Base-by-base conservation (phyloP, 257 asterid genomes). In the Echites panduratus region DNA sequence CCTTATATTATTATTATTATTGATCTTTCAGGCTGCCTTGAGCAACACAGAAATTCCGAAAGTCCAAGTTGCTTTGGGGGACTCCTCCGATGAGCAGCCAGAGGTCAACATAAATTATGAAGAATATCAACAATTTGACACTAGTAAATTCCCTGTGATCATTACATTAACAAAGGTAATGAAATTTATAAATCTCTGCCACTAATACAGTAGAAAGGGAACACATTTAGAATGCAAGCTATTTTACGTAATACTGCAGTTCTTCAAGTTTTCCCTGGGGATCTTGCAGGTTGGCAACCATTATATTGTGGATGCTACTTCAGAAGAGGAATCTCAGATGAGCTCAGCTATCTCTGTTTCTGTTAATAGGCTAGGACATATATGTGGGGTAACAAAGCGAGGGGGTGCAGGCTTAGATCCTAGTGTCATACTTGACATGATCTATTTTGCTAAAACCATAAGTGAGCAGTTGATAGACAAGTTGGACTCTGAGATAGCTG, bases 311-410 rank as follows among this genome's bases (percentile, higher is more conserved):
- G 98, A 93, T 76, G 98, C 96, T 58, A 93, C 96, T 50, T 80
- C 85, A 26, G 97, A 90, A 84, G 98, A 93, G 85, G 98, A 93
- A 78, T 88, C 98, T 70, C 92, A 89, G 71, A 93, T 93, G 97
- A 91, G 94, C 75, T 93, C 96, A 0, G 97, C 98, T 50, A 74
- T 93, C 45, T 89, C 97, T 10, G 81, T 91, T 73, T 90, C 96
- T 22, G 76, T 89, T 4, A 91, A 93, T 63, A 80, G 97, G 87
- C 84, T 76, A 52, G 96, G 96, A 32, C 72, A 71, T 27, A 80
- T 93, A 66, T 91, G 97, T 16, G 98, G 97, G 52, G 73, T 90
- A 69, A 93, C 90, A 7, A 93, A 93, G 76, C 79, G 96, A 76
- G 98, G 94, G 59, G 97, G 96, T 24, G 89, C 91, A 0, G 96